Evolutionary conservation across 2,329 filamentous ascomycete species (phyloP).

Genomic region (Phialophora tarda): DNA sequence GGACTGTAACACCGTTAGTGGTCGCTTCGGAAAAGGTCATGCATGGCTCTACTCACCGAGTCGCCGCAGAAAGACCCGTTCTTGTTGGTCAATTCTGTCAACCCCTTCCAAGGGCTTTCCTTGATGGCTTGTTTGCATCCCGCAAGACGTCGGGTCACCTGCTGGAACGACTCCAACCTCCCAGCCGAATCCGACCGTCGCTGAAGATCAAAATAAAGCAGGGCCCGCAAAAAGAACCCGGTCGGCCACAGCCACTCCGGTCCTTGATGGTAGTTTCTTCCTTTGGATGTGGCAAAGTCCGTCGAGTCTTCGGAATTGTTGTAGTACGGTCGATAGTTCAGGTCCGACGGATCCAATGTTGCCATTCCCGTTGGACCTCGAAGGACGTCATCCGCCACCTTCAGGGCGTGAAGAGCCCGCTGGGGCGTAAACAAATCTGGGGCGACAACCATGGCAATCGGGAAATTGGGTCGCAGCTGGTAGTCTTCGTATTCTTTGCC

Average conservation of each 20-base stretch:
- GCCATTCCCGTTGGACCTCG: constrained; percentile 93
- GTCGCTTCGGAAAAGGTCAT: not conserved
- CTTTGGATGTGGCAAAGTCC: constrained; percentile 91
- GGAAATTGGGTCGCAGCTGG: constrained; percentile 90
- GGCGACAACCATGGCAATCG: constrained; percentile 93
- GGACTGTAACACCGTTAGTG: constrained; percentile 59
- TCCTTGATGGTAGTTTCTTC: constrained; percentile 96
- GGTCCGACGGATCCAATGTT: constrained; percentile 87
- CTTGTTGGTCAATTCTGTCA: constrained; percentile 93
- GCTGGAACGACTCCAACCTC: constrained; percentile 87
- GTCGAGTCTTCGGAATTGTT: constrained; percentile 91
- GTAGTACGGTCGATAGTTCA: constrained; percentile 95
- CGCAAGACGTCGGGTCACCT: constrained; percentile 80
- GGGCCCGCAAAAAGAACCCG: constrained; percentile 89
- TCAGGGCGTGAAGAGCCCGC: constrained; percentile 80
- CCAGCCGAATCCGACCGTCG: constrained; percentile 70
- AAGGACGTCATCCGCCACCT: constrained; percentile 77
- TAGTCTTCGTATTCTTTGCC: constrained; percentile 98
- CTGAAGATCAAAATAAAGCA: constrained; percentile 87
- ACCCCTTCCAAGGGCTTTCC: constrained; percentile 82
- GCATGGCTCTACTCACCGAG: constrained; percentile 67
- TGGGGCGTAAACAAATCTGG: constrained; percentile 80
- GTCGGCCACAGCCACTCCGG: constrained; percentile 99
- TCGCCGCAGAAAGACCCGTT: constrained; percentile 81
- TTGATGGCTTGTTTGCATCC: constrained; percentile 85